These are phyloP conservation scores for Berberis thunbergii DNA, from an alignment of 164 flowering plant species.

Conservation along the genomic window DNA sequence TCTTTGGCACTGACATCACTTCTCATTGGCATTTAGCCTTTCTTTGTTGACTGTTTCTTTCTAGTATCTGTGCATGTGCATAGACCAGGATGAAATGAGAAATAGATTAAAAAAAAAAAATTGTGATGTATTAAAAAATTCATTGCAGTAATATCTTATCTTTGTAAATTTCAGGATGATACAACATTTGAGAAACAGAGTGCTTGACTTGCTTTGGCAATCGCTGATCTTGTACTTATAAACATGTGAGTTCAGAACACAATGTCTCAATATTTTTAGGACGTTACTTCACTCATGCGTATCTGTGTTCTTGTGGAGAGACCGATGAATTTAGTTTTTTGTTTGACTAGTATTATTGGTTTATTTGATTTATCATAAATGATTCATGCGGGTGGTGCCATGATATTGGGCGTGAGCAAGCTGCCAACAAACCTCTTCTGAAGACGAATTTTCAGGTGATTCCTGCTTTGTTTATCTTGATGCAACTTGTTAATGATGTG, in stretches of 20 bases:
- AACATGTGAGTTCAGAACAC: conserved; percentile 37
- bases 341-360: too few relatives aligned
- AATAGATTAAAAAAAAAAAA: too few relatives aligned
- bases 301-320: too few relatives aligned
- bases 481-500: not conserved
- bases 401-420: conserved; percentile 67
- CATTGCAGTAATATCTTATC: not conserved
- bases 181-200: conserved; percentile 68
- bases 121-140: not conserved
- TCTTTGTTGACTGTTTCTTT: too few relatives aligned
- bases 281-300: not conserved
- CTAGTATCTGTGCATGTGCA: too few relatives aligned
- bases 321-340: too few relatives aligned
- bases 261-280: not conserved
- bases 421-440: conserved; percentile 58
- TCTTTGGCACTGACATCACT: too few relatives aligned
- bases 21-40: too few relatives aligned
- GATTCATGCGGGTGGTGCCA: conserved; percentile 50
- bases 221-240: conserved; percentile 50
- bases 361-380: too few relatives aligned
- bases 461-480: not conserved
- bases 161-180: conserved; percentile 41
- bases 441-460: conserved; percentile 65
- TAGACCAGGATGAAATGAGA: too few relatives aligned
- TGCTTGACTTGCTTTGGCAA: conserved; percentile 52